Evolutionary conservation across 345 rosid species (phyloP), one percentile per base, ranked within the genome.

Genomic region (Linum tenue): DNA sequence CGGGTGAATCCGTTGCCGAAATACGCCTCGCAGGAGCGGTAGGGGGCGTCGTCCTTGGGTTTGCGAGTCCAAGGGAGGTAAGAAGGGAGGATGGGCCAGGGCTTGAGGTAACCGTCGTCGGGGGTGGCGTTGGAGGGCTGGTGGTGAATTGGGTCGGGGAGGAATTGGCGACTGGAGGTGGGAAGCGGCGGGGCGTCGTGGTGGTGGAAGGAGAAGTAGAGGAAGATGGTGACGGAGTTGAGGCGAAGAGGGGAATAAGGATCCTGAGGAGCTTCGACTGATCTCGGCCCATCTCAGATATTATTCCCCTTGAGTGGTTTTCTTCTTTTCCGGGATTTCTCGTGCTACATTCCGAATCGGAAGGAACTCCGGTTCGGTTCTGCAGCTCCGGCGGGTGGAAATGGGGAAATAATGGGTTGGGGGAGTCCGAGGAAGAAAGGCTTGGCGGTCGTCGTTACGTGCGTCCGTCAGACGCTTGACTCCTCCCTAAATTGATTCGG

Each of bases 51-150:
- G 36, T 22, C 31, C 31, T 44, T 63, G 38, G 80, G 56, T 73
- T 69, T 73, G 53, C 69, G 79, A n/a, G 83, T 80, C 98, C 98
- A 92, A 0, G 94, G 97, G 55, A 90, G 91, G 77, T 85, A 88
- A 0, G 97, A 90, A 3, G 96, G 98, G 14, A 92, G 82, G 55
- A 85, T 84, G 14, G 97, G 96, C 96, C 98, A 90, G 1, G 86
- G 82, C 67, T 92, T 87, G 4, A 82, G 79, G 58, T 72, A 61
- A 8, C 8, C 36, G 16, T 38, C 9, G 35, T 22, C 38, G 15
- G 22, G 60, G 72, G 16, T 64, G 51, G 35, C 59, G 36, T 59
- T 62, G 50, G 22, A 68, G 10, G 63, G 68, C 35, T 62, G 36
- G 60, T 60, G 42, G 82, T 62, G 51, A 62, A 61, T 56, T 37